Evolutionary conservation across 768 basidiomycete species (phyloP), one percentile per base, ranked within the genome.

Genomic region (Tremella yokohamensis): DNA sequence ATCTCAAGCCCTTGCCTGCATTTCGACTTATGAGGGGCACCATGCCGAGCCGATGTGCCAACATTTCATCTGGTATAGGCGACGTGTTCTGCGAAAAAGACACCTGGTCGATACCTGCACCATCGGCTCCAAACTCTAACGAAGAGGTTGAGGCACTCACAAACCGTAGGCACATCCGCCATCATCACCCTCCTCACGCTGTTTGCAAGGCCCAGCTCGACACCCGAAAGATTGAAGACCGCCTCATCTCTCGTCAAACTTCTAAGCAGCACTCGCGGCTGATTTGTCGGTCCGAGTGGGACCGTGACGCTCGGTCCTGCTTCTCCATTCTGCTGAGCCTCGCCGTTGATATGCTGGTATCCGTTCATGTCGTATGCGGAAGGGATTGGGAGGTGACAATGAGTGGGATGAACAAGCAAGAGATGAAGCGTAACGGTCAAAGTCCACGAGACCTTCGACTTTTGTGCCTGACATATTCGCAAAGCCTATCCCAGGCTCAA

Each of bases 61-160:
- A 87, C 79, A 92, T 96, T 79, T 99, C 96, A 78, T 99, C 96
- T 1, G 93, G 90, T 19, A 99, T 79, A 2, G 96, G 93, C 1
- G 89, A 85, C 3, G 90, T 91, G 76, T 99, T 99, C 55, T 83
- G 83, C 58, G 87, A 83, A 63, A 98, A 87, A 77, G 91, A 88
- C 11, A 98, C 94, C 78, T 94, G 87, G 79, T 99, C 96, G 63
- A 99, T 98, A 37, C 93, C 96, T 97, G 20, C 0, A 69, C 19
- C 24, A 8, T 39, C 19, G 19, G 40, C 40, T 8, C 37, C 8
- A 26, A 19, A 11, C 12, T 24, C 2, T 12, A 18, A n/a, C 51
- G 7, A 15, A 52, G 29, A n/a, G n/a, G 34, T 8, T 47, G 13
- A 24, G 37, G 13, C 37, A 81, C 88, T 73, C 72, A 91, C 93